These are phyloP conservation scores for Rhizopogon sp. DNA, from an alignment of 768 basidiomycete genomes.

Conservation along the genomic window DNA sequence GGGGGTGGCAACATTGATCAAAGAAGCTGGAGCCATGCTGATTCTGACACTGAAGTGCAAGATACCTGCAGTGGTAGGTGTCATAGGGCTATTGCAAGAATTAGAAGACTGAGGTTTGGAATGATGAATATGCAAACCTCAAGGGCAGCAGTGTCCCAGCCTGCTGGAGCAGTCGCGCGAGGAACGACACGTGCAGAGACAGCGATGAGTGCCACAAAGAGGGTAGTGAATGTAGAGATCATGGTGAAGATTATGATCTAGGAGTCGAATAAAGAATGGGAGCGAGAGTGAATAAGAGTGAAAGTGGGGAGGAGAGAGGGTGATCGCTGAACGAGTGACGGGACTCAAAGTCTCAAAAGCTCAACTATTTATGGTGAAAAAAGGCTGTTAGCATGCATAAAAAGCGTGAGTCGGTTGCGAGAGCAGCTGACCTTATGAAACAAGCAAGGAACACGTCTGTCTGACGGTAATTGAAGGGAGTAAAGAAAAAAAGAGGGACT, in stretches of 20 bases:
- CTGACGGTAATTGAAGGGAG: constrained; percentile 8
- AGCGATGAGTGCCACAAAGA: constrained; percentile 40
- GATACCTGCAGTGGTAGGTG: constrained; percentile 58
- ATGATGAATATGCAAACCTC: constrained; percentile 28
- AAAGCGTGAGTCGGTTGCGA: neutral
- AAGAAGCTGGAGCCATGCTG: constrained; percentile 56
- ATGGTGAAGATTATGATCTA: constrained; percentile 24
- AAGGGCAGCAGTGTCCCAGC: constrained; percentile 41
- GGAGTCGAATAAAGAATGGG: constrained; percentile 22
- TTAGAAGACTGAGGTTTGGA: constrained; percentile 1
- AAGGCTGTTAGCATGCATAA: constrained; percentile 20
- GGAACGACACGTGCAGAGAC: constrained; percentile 32
- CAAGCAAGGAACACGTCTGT: constrained; percentile 7
- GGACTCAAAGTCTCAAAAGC: constrained; percentile 3
- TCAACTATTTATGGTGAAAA: constrained; percentile 1
- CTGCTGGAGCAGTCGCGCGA: constrained; percentile 31
- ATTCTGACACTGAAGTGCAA: constrained; percentile 44
- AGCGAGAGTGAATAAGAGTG: constrained; percentile 7
- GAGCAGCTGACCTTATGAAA: constrained; percentile 9
- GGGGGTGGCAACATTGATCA: constrained; percentile 64
- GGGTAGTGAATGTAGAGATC: constrained; percentile 28
- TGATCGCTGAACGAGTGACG: neutral
- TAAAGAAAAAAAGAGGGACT: neutral
- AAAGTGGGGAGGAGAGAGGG: too few species aligned
- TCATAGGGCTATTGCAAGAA: constrained; percentile 37